These are phyloP conservation scores for Mucor circinelloides DNA, from an alignment of 371 early-diverging fungal species.

Conservation along the genomic window DNA sequence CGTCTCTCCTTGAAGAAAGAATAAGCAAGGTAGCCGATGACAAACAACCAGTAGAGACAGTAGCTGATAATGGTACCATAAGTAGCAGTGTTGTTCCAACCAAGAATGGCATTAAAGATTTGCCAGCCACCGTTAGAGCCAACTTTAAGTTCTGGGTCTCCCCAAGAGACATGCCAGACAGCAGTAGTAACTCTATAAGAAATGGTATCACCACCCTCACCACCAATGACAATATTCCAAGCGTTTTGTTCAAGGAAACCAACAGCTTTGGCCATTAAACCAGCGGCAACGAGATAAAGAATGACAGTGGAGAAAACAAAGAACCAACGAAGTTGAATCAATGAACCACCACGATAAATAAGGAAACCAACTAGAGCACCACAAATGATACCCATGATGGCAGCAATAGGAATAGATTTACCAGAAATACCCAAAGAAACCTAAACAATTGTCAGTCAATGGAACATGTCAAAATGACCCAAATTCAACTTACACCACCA, in stretches of 20 bases:
- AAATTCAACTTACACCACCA: slow-evolving; percentile 63
- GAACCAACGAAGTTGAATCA: slow-evolving; percentile 72
- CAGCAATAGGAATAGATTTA: slow-evolving; percentile 78
- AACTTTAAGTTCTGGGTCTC: slow-evolving; percentile 30
- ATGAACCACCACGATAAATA: slow-evolving; percentile 70
- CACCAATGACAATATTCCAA: slow-evolving; percentile 59
- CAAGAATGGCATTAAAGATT: slow-evolving; percentile 74
- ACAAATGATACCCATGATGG: slow-evolving; percentile 67
- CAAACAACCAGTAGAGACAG: slow-evolving; percentile 73
- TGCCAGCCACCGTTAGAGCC: slow-evolving; percentile 43
- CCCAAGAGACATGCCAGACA: slow-evolving; percentile 47
- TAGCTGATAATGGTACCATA: slow-evolving; percentile 71
- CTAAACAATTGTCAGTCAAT: not conserved
- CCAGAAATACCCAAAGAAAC: slow-evolving; percentile 66
- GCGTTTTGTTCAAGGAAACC: slow-evolving; percentile 61
- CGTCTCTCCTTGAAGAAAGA: slow-evolving; percentile 42
- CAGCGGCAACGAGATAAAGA: slow-evolving; percentile 80
- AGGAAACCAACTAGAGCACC: slow-evolving; percentile 69
- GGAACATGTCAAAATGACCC: not conserved
- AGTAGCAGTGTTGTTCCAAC: slow-evolving; percentile 80
- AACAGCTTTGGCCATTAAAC: slow-evolving; percentile 64
- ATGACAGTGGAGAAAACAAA: slow-evolving; percentile 74
- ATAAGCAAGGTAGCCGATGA: slow-evolving; percentile 53
- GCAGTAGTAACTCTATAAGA: slow-evolving; percentile 37
- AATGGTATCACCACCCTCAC: slow-evolving; percentile 48